Conservation (phyloP, 345 rosid genomes). For the Cardamine resedifolia region DNA sequence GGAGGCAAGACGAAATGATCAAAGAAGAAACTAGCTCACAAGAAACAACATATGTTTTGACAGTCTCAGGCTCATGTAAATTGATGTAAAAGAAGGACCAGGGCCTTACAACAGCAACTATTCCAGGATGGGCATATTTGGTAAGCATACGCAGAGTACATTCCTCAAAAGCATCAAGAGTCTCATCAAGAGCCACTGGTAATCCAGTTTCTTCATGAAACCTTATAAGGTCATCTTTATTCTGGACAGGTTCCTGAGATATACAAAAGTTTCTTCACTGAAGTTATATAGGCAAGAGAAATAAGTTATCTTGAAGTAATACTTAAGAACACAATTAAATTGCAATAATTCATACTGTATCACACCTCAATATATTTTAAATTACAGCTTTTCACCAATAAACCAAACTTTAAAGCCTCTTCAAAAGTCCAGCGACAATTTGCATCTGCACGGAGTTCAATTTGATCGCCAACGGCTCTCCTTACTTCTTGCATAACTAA, state of each 20-base stretch:
- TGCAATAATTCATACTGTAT: background rate
- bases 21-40: slow-evolving; percentile 3
- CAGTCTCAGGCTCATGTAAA: slow-evolving; percentile 16
- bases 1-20: slow-evolving; percentile 1
- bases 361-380: slow-evolving; percentile 88
- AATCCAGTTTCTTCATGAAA: slow-evolving; percentile 87
- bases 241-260: slow-evolving; percentile 85
- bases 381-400: slow-evolving; percentile 64
- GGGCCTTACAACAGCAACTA: slow-evolving; percentile 82
- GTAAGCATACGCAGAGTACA: slow-evolving; percentile 58
- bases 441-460: slow-evolving; percentile 92
- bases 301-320: background rate
- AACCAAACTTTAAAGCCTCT: slow-evolving; percentile 70
- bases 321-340: slow-evolving; percentile 12
- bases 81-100: slow-evolving; percentile 7
- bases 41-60: slow-evolving; percentile 6
- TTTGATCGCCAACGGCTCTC: slow-evolving; percentile 58
- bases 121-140: slow-evolving; percentile 67
- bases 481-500: slow-evolving; percentile 75
- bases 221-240: slow-evolving; percentile 69
- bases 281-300: slow-evolving; percentile 19
- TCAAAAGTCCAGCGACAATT: slow-evolving; percentile 84
- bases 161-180: slow-evolving; percentile 54
- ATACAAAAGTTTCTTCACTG: slow-evolving; percentile 17
- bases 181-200: slow-evolving; percentile 94